Evolutionary conservation across 228 moss, liverwort and hornwort species (phyloP).

Genomic region (Sphagnum magellanicum): DNA sequence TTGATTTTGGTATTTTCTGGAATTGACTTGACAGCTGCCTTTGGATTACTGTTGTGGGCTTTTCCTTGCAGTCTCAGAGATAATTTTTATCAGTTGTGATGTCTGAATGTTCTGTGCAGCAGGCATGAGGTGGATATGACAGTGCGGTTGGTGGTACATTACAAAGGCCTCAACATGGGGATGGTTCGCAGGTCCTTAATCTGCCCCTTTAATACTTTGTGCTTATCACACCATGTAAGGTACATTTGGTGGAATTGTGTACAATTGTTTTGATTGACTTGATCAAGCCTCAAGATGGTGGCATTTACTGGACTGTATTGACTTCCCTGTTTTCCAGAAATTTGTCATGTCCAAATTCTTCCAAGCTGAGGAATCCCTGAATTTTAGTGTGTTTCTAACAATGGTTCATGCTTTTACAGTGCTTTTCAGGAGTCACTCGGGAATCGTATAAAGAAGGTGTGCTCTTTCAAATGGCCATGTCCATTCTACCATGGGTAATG

Average conservation of each 20-base stretch:
- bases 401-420: constrained; percentile 38
- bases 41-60: too few species aligned
- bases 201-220: not conserved
- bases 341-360: not conserved
- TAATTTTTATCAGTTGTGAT: too few species aligned
- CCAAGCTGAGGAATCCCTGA: not conserved
- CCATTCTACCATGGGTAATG: too few species aligned
- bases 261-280: too few species aligned
- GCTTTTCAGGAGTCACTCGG: constrained; percentile 76
- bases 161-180: constrained; percentile 86
- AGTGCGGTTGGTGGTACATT: constrained; percentile 92
- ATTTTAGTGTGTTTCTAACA: not conserved
- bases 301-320: not conserved
- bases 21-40: too few species aligned
- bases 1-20: too few species aligned
- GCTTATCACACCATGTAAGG: too few species aligned
- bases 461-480: not conserved
- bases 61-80: too few species aligned
- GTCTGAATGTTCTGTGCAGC: constrained; percentile 13
- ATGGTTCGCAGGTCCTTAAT: constrained; percentile 78
- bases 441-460: constrained; percentile 73
- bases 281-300: too few species aligned
- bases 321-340: not conserved
- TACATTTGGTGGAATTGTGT: not conserved
- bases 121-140: constrained; percentile 97